A percentile compares a stretch with the other conserved stretches of the same genome.
These are phyloP conservation scores for Heimioporus retisporus DNA, from an alignment of 1,284 basidiomycete genomes.

Conservation along the genomic window DNA sequence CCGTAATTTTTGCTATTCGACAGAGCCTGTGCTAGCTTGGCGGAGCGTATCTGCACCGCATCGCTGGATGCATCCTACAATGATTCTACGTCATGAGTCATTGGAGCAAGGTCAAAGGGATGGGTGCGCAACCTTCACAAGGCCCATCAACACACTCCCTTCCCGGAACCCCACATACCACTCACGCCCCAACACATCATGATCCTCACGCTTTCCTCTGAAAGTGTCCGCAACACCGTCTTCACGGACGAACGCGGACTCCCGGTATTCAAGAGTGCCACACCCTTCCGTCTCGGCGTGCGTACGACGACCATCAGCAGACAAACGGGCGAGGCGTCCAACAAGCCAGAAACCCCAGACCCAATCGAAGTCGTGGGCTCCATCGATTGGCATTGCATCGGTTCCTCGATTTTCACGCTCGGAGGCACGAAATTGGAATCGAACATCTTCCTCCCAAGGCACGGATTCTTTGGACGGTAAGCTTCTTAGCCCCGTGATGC, in stretches of 20 bases:
- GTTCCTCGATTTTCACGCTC: conserved; percentile 32
- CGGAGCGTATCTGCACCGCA: too few relatives aligned
- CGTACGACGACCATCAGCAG: conserved; percentile 35
- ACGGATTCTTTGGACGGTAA: conserved; percentile 33
- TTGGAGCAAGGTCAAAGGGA: conserved; percentile 18
- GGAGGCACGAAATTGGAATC: conserved; percentile 28
- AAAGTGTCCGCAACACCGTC: conserved; percentile 34
- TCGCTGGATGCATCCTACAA: too few relatives aligned
- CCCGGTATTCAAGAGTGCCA: conserved; percentile 33
- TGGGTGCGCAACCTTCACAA: too few relatives aligned
- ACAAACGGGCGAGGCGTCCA: conserved; percentile 2
- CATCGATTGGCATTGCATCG: conserved; percentile 35
- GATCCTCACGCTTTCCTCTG: conserved; percentile 37
- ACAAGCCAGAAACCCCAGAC: conserved; percentile 1
- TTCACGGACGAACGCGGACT: conserved; percentile 38
- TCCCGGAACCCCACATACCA: not conserved
- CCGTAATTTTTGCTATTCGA: too few relatives aligned
- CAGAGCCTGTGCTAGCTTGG: too few relatives aligned
- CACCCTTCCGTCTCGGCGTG: conserved; percentile 35
- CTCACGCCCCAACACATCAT: conserved; percentile 15
- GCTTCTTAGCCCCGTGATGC: not conserved
- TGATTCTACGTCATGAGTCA: not conserved
- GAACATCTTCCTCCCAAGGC: conserved; percentile 26
- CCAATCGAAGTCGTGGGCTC: conserved; percentile 24
- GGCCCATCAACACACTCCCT: not conserved